Conservation (phyloP, 371 early-diverging fungal genomes). For the Scutellospora calospora region DNA sequence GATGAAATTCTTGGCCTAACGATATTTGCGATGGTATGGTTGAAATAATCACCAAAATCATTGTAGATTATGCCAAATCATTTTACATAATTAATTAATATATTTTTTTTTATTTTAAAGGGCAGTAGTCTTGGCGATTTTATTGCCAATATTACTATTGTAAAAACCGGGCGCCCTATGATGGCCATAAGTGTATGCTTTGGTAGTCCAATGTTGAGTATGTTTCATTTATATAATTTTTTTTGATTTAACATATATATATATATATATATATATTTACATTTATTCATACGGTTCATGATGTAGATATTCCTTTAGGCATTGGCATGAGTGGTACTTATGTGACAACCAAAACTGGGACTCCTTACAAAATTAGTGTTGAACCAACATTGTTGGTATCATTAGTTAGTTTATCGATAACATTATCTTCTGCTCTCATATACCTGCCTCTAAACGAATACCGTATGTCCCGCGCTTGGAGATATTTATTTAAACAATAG, state of each 20-base stretch:
- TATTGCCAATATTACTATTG: constrained; percentile 85
- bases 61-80: not conserved
- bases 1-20: too few relatives aligned
- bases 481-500: constrained; percentile 63
- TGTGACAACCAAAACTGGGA: constrained; percentile 58
- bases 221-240: constrained; percentile 41
- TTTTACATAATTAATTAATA: not conserved
- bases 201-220: constrained; percentile 85
- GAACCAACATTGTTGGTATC: constrained; percentile 66
- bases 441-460: constrained; percentile 65
- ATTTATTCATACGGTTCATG: not conserved
- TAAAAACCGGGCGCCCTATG: constrained; percentile 81
- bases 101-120: constrained; percentile 49
- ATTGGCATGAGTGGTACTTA: constrained; percentile 75
- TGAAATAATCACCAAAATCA: not conserved
- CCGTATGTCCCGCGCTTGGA: constrained; percentile 59
- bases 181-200: constrained; percentile 91
- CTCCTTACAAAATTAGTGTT: constrained; percentile 58
- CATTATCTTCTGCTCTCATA: constrained; percentile 57
- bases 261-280: constrained; percentile 1
- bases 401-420: constrained; percentile 57
- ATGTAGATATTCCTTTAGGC: constrained; percentile 74
- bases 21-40: constrained; percentile 79
- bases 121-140: constrained; percentile 90
- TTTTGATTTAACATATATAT: not conserved